Evolutionary conservation across 768 basidiomycete species (phyloP).

Genomic region (Suillus ampliporus): DNA sequence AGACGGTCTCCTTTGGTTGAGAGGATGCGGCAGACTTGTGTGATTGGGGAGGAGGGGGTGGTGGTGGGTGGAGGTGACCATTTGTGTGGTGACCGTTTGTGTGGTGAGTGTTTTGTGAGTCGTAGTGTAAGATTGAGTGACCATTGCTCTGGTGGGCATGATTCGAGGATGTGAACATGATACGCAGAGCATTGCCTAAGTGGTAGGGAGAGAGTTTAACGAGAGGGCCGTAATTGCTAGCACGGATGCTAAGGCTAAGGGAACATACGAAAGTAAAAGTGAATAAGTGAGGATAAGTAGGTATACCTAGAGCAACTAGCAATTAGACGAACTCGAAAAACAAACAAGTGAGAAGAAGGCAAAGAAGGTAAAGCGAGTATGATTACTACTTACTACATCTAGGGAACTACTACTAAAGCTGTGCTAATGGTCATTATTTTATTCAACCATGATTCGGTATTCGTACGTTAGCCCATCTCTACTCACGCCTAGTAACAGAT

Average conservation of each 20-base stretch:
- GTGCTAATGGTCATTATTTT: too few species aligned
- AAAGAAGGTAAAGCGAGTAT: conserved; percentile 10
- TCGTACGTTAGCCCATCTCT: too few species aligned
- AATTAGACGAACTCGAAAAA: conserved; percentile 1
- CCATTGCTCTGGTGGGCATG: conserved; percentile 34
- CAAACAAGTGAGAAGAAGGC: conserved; percentile 3
- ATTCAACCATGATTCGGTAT: too few species aligned
- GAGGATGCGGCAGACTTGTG: conserved; percentile 22
- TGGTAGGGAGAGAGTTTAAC: conserved; percentile 22
- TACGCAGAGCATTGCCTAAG: conserved; percentile 40
- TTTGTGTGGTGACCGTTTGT: conserved; percentile 32
- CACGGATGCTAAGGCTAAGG: conserved; percentile 18
- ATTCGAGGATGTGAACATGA: conserved; percentile 39
- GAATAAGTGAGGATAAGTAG: conserved; percentile 19
- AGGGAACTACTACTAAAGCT: conserved; percentile 9
- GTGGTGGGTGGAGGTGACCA: conserved; percentile 19
- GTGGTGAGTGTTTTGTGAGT: conserved; percentile 30
- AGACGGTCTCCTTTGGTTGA: conserved; percentile 62
- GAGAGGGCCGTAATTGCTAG: conserved; percentile 18
- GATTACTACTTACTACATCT: too few species aligned
- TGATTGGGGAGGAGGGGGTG: conserved; percentile 23
- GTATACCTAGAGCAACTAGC: not conserved
- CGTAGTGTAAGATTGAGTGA: conserved; percentile 19
- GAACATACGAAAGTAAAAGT: conserved; percentile 27
- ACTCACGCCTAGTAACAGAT: too few species aligned